A percentile compares a stretch with the other conserved stretches of the same genome.
Evolutionary conservation across 2,329 filamentous ascomycete genomes (phyloP).

Genomic region (Ophiosphaerella korrae): DNA sequence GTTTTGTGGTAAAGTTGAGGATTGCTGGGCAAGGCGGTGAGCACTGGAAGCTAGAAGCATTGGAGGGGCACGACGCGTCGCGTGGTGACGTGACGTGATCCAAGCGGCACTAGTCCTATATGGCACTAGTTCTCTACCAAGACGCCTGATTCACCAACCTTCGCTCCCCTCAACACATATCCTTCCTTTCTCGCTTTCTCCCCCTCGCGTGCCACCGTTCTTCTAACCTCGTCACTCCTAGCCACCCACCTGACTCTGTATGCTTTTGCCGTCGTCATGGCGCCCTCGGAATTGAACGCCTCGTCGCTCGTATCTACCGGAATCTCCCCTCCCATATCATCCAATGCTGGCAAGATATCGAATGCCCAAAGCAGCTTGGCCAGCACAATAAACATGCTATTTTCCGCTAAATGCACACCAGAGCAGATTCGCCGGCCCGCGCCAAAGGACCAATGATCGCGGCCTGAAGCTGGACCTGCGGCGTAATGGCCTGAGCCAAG

Average conservation of each 20-base stretch:
- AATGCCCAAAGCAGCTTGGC: constrained; percentile 58
- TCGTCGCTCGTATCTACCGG: constrained; percentile 43
- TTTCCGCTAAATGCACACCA: constrained; percentile 51
- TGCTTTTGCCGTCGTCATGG: constrained; percentile 41
- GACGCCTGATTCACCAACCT: constrained; percentile 28
- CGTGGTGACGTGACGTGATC: too few relatives aligned
- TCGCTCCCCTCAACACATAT: constrained; percentile 37
- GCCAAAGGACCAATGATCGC: constrained; percentile 47
- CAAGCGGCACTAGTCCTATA: too few relatives aligned
- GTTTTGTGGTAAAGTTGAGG: too few relatives aligned
- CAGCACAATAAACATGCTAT: constrained; percentile 49
- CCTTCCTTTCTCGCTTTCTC: constrained; percentile 34
- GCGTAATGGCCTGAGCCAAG: constrained; percentile 40
- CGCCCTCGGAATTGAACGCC: constrained; percentile 37
- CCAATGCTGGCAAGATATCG: constrained; percentile 47
- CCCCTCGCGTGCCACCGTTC: constrained; percentile 33
- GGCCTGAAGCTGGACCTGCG: constrained; percentile 39
- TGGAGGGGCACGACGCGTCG: too few relatives aligned
- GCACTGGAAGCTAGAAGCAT: too few relatives aligned
- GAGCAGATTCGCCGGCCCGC: constrained; percentile 53
- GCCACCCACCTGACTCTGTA: constrained; percentile 33
- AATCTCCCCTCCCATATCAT: constrained; percentile 43
- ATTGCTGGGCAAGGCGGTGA: too few relatives aligned
- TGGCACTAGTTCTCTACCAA: too few relatives aligned
- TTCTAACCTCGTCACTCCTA: constrained; percentile 25